A percentile compares a stretch with the other conserved stretches of the same genome.
phyloP scores from a whole-genome alignment of 441 rosid genomes.

The Croton setiger region DNA sequence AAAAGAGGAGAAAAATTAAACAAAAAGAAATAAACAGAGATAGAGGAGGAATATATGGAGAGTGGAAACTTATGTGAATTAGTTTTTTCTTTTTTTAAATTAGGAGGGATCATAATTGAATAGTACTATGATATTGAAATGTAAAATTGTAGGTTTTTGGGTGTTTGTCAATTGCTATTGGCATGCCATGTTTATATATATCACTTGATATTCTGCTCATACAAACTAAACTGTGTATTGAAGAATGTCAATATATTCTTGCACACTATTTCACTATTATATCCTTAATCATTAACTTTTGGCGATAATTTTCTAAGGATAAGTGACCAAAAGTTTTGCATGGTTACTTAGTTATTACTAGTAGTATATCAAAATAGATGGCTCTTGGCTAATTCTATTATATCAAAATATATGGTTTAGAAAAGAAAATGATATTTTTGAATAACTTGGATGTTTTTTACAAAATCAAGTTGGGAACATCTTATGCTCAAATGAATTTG shows the following conservation, averaged over 20 bases:
- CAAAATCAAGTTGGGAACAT: neutral
- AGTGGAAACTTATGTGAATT: neutral
- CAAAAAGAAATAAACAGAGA: neutral
- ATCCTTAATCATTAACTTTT: neutral
- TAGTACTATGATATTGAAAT: neutral
- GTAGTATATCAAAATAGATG: neutral
- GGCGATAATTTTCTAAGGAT: neutral
- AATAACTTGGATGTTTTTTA: neutral
- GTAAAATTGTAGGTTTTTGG: neutral
- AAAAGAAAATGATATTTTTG: conserved; percentile 1
- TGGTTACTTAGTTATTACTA: neutral
- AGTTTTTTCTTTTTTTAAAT: too few species aligned
- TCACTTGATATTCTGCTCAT: neutral
- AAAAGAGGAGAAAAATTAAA: neutral
- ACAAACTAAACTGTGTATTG: neutral
- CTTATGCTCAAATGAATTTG: neutral
- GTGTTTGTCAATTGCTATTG: neutral
- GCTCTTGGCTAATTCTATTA: too few species aligned
- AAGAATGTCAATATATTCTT: neutral
- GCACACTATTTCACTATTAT: neutral
- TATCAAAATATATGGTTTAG: too few species aligned
- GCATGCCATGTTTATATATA: neutral
- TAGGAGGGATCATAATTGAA: neutral
- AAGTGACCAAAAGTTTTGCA: neutral
- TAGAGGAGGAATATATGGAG: neutral